A percentile compares a stretch with the other conserved stretches of the same genome.
Evolutionary conservation across 148 eudicot species (phyloP).

Genomic region (Silene latifolia): DNA sequence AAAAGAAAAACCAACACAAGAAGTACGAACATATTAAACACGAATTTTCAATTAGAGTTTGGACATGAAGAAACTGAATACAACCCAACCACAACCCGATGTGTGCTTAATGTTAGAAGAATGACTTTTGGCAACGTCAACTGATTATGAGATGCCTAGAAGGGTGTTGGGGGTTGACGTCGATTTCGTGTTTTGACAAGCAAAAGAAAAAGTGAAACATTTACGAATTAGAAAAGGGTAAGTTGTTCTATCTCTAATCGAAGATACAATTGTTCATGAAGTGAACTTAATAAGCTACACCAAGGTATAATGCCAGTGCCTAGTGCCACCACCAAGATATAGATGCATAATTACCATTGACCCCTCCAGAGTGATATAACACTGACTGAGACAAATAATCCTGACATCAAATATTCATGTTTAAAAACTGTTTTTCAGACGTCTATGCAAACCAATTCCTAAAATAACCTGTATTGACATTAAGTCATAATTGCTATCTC

Average conservation of each 20-base stretch:
- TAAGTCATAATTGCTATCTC: not conserved
- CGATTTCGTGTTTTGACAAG: no score
- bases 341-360: not conserved
- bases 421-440: not conserved
- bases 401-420: not conserved
- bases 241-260: not conserved
- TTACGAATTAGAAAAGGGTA: not conserved
- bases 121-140: no score
- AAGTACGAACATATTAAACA: not conserved
- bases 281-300: not conserved
- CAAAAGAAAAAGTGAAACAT: not conserved
- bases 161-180: no score
- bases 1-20: not conserved
- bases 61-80: not conserved
- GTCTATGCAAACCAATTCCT: not conserved
- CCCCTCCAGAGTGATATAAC: not conserved
- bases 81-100: not conserved
- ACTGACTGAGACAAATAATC: not conserved
- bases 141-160: no score
- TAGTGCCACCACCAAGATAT: not conserved
- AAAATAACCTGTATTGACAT: not conserved
- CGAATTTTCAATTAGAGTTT: not conserved
- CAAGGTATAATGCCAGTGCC: not conserved
- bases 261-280: not conserved
- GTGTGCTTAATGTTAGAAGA: no score